phyloP scores from a whole-genome alignment of 495 filamentous ascomycete genomes.

The Cercophora scortea region DNA sequence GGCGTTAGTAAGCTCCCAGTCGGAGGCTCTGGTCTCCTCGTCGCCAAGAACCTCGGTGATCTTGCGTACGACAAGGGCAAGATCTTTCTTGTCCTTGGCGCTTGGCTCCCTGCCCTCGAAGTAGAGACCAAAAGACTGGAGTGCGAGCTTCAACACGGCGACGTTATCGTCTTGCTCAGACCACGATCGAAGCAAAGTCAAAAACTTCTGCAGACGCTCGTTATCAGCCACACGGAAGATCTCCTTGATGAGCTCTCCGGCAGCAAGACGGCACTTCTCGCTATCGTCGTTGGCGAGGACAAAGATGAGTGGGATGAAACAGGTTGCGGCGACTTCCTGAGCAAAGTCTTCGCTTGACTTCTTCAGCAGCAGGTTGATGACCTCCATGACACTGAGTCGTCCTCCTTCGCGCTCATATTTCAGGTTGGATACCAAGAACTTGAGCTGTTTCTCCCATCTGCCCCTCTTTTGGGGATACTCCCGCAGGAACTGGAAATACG shows the following conservation, averaged over 20 bases:
- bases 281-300: conserved; percentile 83
- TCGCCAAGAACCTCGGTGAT: conserved; percentile 42
- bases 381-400: conserved; percentile 84
- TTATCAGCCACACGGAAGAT: conserved; percentile 71
- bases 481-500: conserved; percentile 87
- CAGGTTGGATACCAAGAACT: conserved; percentile 82
- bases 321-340: conserved; percentile 70
- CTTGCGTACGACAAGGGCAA: conserved; percentile 33
- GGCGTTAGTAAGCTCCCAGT: conserved; percentile 76
- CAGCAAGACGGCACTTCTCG: conserved; percentile 75
- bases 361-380: conserved; percentile 69
- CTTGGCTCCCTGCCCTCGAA: conserved; percentile 57
- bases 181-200: conserved; percentile 68
- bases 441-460: conserved; percentile 79
- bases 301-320: conserved; percentile 82
- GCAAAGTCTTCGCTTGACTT: conserved; percentile 74
- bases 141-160: conserved; percentile 58
- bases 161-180: conserved; percentile 61
- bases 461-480: conserved; percentile 90
- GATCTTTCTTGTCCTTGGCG: conserved; percentile 53
- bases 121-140: conserved; percentile 77
- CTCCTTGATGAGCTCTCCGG: conserved; percentile 68
- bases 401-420: conserved; percentile 84
- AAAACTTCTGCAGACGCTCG: conserved; percentile 60
- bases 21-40: conserved; percentile 37